Evolutionary conservation across 2,329 filamentous ascomycete genomes (phyloP).

Genomic region (Ceratocystis colombiana): DNA sequence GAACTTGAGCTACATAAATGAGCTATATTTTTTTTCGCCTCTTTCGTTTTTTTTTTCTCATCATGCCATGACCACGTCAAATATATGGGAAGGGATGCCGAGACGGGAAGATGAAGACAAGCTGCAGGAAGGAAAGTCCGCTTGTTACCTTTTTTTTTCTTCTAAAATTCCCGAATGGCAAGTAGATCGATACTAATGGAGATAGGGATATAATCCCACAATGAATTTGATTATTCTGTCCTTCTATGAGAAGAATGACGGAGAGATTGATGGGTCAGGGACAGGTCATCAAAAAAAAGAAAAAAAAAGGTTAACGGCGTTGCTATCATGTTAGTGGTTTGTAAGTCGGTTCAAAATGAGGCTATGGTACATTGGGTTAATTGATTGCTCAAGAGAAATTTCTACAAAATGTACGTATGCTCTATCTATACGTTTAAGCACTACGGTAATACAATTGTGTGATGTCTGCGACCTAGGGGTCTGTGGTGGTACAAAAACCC

Average conservation of each 20-base stretch:
- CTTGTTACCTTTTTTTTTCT: background rate
- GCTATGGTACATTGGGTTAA: too few relatives aligned
- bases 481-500: background rate
- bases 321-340: too few relatives aligned
- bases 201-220: background rate
- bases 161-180: background rate
- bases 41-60: background rate
- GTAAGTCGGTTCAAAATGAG: too few relatives aligned
- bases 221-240: background rate
- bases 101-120: too few relatives aligned
- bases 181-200: background rate
- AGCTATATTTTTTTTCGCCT: conserved; percentile 9
- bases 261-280: background rate
- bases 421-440: too few relatives aligned
- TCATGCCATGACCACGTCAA: background rate
- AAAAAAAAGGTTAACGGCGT: too few relatives aligned
- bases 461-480: background rate
- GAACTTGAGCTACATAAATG: background rate
- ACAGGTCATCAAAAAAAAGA: too few relatives aligned
- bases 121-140: background rate
- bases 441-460: too few relatives aligned
- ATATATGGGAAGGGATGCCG: too few relatives aligned
- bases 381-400: too few relatives aligned
- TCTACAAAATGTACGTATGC: too few relatives aligned
- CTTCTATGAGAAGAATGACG: background rate